Evolutionary conservation across 805 yeast species (phyloP), one percentile per base, ranked within the genome.

Genomic region (Candida hispaniensis): DNA sequence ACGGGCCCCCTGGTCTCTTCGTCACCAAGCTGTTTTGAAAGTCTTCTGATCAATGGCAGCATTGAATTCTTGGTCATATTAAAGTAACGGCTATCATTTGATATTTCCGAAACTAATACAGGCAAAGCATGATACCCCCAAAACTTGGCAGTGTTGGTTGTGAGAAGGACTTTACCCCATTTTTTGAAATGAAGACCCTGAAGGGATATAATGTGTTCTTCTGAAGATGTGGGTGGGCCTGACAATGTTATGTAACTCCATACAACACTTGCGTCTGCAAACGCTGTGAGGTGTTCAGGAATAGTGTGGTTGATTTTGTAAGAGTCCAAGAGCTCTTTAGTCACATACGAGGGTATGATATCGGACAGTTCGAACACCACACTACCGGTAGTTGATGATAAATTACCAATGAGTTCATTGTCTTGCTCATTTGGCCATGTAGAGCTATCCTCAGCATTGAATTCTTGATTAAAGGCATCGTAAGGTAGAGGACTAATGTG

Each of bases 31-130:
- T 45, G 29, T 3, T 39, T 18, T 26, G 47, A 41, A 13, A 44
- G 18, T 7, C 24, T 14, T 13, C 34, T 32, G 8, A 33, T 27
- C 15, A 32, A 18, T 78, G 30, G 30, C 14, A 34, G 22, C 5
- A 79, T 80, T 17, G 83, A 67, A 20, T 64, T 60, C 1, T 83
- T 66, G 12, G 69, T 57, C 13, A 66, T 63, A 42, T 78, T 75
- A 48, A 76, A 81, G 50, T 77, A 78, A 2, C 75, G 64, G 0
- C 85, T 86, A 14, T 21, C 24, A 7, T 30, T 21, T 28, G 24
- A 16, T 21, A 32, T 23, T 13, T 58, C 56, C 7, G 80, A 56
- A 4, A 62, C 60, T 12, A 83, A 44, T 1, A 47, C 53, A 4
- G 62, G 60, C 10, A 58, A 26, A 3, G 52, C 56, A 27, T 41